Evolutionary conservation across 2,329 filamentous ascomycete species (phyloP).

Genomic region (Acephala macrosclerotiorum): DNA sequence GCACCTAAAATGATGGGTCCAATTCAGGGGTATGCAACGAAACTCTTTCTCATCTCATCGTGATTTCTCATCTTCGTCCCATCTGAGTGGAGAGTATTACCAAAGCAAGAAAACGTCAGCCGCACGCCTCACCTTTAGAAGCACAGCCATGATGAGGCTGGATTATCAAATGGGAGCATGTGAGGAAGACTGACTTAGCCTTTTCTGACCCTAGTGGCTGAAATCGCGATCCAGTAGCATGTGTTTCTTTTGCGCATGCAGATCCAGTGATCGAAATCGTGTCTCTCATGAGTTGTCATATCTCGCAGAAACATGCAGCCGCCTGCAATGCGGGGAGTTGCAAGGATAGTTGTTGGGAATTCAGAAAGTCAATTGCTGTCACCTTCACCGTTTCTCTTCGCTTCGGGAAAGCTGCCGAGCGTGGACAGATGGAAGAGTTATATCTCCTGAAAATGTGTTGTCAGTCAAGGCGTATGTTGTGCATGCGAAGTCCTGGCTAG

Average conservation of each 20-base stretch:
- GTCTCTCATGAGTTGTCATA: conserved; percentile 21
- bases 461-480: not conserved
- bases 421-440: not conserved
- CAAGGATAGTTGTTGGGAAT: conserved; percentile 2
- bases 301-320: conserved; percentile 12
- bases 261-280: conserved; percentile 14
- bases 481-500: conserved; percentile 13
- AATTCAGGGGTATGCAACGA: not conserved
- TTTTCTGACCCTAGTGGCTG: conserved; percentile 1
- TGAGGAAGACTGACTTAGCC: not conserved
- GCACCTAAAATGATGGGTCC: not conserved
- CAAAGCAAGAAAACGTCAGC: not conserved
- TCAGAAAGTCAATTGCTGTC: not conserved
- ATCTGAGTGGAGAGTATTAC: not conserved
- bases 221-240: not conserved
- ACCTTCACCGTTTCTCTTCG: not conserved
- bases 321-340: conserved; percentile 16
- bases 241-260: conserved; percentile 5
- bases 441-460: conserved; percentile 12
- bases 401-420: not conserved
- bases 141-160: not conserved
- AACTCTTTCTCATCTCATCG: not conserved
- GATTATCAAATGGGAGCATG: not conserved
- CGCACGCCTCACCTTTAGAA: not conserved
- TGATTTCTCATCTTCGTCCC: not conserved